Base-by-base conservation (phyloP, 352 stramenopile species). In the Phytophthora melonis region DNA sequence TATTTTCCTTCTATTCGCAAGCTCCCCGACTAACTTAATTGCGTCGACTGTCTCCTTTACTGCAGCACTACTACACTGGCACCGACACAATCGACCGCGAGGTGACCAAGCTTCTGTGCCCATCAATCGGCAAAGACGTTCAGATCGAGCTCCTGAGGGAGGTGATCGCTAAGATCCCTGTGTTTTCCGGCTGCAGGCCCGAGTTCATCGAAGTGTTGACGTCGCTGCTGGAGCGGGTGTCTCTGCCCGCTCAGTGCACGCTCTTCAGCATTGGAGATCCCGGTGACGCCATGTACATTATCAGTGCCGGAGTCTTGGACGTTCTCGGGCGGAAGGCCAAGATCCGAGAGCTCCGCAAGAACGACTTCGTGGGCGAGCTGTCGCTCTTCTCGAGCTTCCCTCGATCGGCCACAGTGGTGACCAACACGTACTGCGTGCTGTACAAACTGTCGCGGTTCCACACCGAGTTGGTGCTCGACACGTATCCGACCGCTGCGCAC, bases 231-330 rank as follows among this genome's bases (percentile, higher is more conserved):
- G 81, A 92, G 36, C 69, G 80, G 2, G 72, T 88, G 0, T 83
- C 85, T 7, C 36, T 93, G 0, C 82, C 87, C 10, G 80, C 87
- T 0, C 84, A 92, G 52, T 85, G 60, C 27, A 79, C 76, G 0
- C 70, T 94, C 0, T 94, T 92, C 52, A 58, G 78, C 56, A 75
- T 64, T 6, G 87, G 87, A 14, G 87, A 92, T 7, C 54, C 63
- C 5, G 87, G 87, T 1, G 85, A 93, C 36, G 82, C 83, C 5
- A 91, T 93, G 87, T 93, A 89, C 63, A 90, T 93, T 50, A 77
- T 93, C n/a, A 74, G 92, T n/a, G 87, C 87, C 0, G 87, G 85
- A 0, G 87, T 94, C 0, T 71, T 92, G 1, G 79, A 87, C 30
- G 77, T 92, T 3, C 63, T 91, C 50, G 76, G 91, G 30, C 80